phyloP scores from a whole-genome alignment of 2,329 filamentous ascomycete species.

The Hymenoscyphus albidus region DNA sequence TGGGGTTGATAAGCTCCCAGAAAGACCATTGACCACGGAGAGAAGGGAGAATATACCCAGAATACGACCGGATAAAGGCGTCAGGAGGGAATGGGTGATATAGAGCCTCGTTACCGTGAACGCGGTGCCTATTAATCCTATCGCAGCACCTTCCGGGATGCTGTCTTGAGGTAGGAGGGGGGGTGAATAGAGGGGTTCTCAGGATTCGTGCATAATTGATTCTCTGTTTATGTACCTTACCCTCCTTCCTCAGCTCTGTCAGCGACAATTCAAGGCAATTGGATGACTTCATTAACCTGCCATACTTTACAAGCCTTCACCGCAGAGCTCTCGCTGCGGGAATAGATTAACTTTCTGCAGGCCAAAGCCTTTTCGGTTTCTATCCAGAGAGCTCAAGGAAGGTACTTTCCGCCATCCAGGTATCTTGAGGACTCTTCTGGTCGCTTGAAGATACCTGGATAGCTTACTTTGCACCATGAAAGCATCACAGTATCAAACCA shows the following conservation, averaged over 20 bases:
- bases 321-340: neutral
- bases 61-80: neutral
- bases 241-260: neutral
- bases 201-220: neutral
- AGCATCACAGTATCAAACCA: neutral
- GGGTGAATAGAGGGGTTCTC: neutral
- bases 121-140: neutral
- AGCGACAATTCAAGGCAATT: neutral
- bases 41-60: neutral
- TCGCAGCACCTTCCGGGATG: neutral
- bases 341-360: constrained; percentile 2
- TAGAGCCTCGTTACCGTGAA: neutral
- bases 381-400: constrained; percentile 3
- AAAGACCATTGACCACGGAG: neutral
- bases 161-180: neutral
- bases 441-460: neutral
- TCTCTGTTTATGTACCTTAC: neutral
- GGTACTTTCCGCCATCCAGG: constrained; percentile 1
- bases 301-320: neutral
- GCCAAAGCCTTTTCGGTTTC: neutral
- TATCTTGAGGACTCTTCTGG: neutral
- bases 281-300: neutral
- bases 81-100: neutral
- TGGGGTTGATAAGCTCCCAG: neutral
- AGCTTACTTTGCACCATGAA: neutral